Evolutionary conservation across 139 green algal genomes (phyloP), one percentile per base, ranked within the genome.

Genomic region (Chlorella sp.): DNA sequence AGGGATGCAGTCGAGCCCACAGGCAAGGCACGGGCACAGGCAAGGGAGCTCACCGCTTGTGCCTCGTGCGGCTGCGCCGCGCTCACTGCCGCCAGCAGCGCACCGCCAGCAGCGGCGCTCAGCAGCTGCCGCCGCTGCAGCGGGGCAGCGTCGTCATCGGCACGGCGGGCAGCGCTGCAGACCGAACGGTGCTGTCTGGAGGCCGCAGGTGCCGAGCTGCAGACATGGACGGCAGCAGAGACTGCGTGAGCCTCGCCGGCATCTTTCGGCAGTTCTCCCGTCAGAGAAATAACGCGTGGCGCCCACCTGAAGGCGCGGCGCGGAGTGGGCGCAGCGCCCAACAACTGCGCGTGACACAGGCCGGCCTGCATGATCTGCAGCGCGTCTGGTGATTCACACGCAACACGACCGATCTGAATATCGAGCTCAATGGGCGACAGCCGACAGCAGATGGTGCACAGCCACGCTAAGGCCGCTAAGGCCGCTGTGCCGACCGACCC

Each of bases 41-140:
- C 26, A n/a, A 78, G 32, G 9, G 5, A 34, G 71, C 30, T 78
- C 78, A 88, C 84, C 22, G 82, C 84, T 68, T 88, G 66, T 4
- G 68, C 84, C 12, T 40, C 61, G 0, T 22, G 32, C 32, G 83
- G 32, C 36, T 28, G 24, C 37, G 28, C 15, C 0, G 68, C 68
- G 7, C 36, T 16, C 2, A 26, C 53, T 32, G 82, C 82, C 5
- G 40, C 68, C 15, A 88, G 68, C 32, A 81, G 30, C 30, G 84
- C 84, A 3, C 60, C 84, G 34, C 84, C 79, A 39, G 66, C 81
- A 57, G 81, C 66, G 28, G 79, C 79, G 28, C 42, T 39, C 37
- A 88, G 64, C 66, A 88, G 39, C 66, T 88, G 84, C 34, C 84
- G 79, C 79, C 79, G 79, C 12, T 66, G 42, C 53, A 34, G 32